Evolutionary conservation across 208 protist species (phyloP), one percentile per base, ranked within the genome.

Genomic region (Trypanosoma lewisi): DNA sequence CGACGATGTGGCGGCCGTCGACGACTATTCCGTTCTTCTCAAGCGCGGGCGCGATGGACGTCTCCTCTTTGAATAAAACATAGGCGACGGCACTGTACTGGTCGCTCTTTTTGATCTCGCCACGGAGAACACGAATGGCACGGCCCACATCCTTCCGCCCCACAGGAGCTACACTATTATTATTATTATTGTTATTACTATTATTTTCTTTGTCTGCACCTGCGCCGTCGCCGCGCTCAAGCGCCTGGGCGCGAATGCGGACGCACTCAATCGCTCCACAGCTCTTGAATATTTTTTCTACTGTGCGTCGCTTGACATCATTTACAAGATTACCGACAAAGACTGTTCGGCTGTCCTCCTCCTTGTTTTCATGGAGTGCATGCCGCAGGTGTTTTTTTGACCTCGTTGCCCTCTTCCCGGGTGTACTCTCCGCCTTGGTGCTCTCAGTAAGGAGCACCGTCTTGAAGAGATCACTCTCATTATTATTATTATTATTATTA

Each of bases 321-420:
- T 96, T 96, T 37, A 85, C 85, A 25, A 96, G 75, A 60, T 96
- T 96, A 50, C 90, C 90, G 2, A 96, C 83, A 72, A 96, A 96
- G 1, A 93, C 81, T n/a, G 90, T 96, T 21, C 90, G 84, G n/a
- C 36, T 57, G 42, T 94, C 85, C 57, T 96, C 86, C 56, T 96
- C 86, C 50, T 91, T 76, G 63, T 96, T 91, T 23, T 71, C 14
- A 57, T 93, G 84, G 27, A 96, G 71, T 27, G 74, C 80, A 69
- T 96, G 90, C 23, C 87, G 79, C 27, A 93, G 73, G 5, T 80
- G 64, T 76, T 87, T 71, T 66, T 54, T 41, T 4, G 47, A 69
- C 19, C 64, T 72, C 4, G 57, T 64, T 19, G 45, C 50, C 52
- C 73, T 73, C 23, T 82, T 66, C 11, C 63, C 33, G 4, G 62